Base-by-base conservation (phyloP, 768 basidiomycete species). In the Pulveroboletus ravenelii region DNA sequence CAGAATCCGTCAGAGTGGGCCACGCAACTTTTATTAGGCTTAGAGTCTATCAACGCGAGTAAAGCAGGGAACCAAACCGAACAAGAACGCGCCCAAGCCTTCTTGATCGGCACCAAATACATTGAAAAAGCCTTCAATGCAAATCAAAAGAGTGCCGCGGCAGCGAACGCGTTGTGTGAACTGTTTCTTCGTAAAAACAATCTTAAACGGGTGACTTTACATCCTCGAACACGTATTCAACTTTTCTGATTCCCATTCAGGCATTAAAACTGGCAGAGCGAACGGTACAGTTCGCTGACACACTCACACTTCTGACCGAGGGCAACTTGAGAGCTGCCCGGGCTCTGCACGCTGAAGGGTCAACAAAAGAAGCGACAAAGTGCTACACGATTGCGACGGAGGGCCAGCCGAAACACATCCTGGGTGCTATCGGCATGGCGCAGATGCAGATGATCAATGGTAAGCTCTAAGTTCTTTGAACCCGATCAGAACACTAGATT, bases 261-360 rank as follows among this genome's bases (percentile, higher is more conserved):
- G 91, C 93, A 0, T 67, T 95, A 39, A 99, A 98, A 73, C 74
- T 98, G 17, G 93, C 93, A 20, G 96, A 98, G 61, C 81, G 93
- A 45, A 87, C 93, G 0, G 84, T 98, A 36, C 93, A 97, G 63
- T 96, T 89, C 61, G 88, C 94, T 0, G 95, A 98, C 60, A 92
- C 89, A 0, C 74, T 91, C 30, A 78, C 89, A 0, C 73, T 95
- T 14, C 76, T 94, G 27, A 87, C 89, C 1, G 94, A 96, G 59
- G 87, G 93, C 3, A 89, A 93, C 61, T 70, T 94, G 14, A 78
- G 87, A 30, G 84, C 93, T 13, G 95, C 85, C 2, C 81, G 92
- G 15, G 84, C 89, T 3, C 77, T 83, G 13, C 92, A 94, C 58
- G 81, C 82, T 2, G 80, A 87, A 59, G 87, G 85, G 1, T 74